Conservation (phyloP, 352 stramenopile species). For the Phytophthora brassicae region DNA sequence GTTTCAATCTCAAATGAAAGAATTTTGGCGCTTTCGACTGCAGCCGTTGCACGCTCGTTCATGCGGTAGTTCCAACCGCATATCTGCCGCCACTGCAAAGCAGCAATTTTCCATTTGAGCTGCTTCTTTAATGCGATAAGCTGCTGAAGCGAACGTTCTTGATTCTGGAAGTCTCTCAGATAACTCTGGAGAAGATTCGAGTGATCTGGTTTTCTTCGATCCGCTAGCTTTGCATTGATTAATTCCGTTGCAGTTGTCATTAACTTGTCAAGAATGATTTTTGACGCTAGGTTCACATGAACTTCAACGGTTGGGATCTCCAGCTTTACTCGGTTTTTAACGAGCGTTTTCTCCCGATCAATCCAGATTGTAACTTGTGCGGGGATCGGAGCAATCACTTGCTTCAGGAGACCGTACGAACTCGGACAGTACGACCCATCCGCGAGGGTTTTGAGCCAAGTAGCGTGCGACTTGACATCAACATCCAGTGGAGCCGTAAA, state of each 20-base stretch:
- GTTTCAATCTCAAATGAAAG: conserved; percentile 48
- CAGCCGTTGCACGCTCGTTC: conserved; percentile 44
- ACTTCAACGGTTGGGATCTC: conserved; percentile 65
- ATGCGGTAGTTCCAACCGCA: conserved; percentile 60
- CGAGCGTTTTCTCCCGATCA: conserved; percentile 36
- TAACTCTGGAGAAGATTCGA: conserved; percentile 35
- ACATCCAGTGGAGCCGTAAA: conserved; percentile 73
- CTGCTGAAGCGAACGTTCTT: conserved; percentile 37
- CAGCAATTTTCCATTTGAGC: conserved; percentile 67
- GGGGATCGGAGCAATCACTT: conserved; percentile 72
- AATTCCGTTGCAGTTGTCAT: conserved; percentile 33
- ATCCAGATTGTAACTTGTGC: conserved; percentile 57
- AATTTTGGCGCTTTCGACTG: conserved; percentile 42
- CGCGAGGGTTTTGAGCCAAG: conserved; percentile 61
- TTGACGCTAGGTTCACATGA: conserved; percentile 47
- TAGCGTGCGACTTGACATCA: conserved; percentile 64
- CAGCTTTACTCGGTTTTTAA: conserved; percentile 50
- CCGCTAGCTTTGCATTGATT: conserved; percentile 43
- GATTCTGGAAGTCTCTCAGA: conserved; percentile 7
- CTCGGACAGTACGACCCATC: conserved; percentile 66
- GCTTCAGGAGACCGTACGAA: conserved; percentile 58
- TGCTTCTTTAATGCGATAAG: conserved; percentile 48
- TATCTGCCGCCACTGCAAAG: conserved; percentile 53
- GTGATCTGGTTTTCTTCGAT: conserved; percentile 42
- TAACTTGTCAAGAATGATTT: conserved; percentile 69